Evolutionary conservation across 1,139 yeast genomes (phyloP).

Genomic region (Saccharomycopsis crataegensis): DNA sequence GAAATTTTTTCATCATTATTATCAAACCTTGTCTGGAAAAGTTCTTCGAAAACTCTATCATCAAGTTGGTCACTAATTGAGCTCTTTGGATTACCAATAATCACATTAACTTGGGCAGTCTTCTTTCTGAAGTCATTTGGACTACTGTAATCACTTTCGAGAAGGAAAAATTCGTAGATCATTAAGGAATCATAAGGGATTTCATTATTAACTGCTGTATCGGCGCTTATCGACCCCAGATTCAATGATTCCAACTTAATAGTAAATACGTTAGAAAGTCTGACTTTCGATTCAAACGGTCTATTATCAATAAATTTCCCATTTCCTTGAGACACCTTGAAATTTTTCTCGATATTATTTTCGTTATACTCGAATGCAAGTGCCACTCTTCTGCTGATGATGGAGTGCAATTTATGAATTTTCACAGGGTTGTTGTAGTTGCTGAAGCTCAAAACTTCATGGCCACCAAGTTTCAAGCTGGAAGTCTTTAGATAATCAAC

Average conservation of each 20-base stretch:
- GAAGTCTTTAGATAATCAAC: conserved; percentile 3
- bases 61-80: neutral
- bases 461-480: neutral
- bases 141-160: conserved; percentile 6
- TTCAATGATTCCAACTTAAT: conserved; percentile 1
- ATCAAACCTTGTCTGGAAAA: conserved; percentile 6
- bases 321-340: neutral
- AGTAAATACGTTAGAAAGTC: conserved; percentile 1
- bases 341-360: conserved; percentile 5
- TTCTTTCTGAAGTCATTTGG: neutral
- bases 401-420: conserved; percentile 5
- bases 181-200: conserved; percentile 2
- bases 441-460: neutral
- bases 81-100: conserved; percentile 8
- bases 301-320: conserved; percentile 6
- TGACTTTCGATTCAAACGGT: conserved; percentile 9
- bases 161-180: conserved; percentile 8
- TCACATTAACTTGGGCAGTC: conserved; percentile 7
- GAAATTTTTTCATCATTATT: neutral
- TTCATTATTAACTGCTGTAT: neutral
- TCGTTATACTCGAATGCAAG: conserved; percentile 17
- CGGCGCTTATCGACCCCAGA: too few relatives aligned
- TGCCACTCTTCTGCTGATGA: conserved; percentile 4
- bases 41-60: conserved; percentile 5
- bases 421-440: conserved; percentile 11